Conservation (phyloP, 768 basidiomycete genomes). For the Coprinellus micaceus region DNA sequence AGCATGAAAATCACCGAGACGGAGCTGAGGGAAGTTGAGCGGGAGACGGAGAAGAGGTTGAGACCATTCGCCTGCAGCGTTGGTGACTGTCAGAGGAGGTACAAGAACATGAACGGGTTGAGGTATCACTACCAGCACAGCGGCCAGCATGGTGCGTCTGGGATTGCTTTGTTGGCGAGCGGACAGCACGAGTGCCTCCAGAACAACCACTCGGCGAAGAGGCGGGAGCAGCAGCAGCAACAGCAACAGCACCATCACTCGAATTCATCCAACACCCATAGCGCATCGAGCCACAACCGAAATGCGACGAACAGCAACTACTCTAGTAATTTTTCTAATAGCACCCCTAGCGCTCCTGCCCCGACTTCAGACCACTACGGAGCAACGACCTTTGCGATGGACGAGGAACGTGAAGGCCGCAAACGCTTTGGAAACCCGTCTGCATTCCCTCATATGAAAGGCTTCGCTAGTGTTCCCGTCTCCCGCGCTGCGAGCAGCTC, state of each 20-base stretch:
- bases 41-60: conserved; percentile 78
- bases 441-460: conserved; percentile 11
- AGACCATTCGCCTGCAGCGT: conserved; percentile 89
- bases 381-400: conserved; percentile 2
- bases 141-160: conserved; percentile 90
- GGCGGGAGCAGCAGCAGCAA: conserved; percentile 12
- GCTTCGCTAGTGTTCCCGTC: conserved; percentile 34
- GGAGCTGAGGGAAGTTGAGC: conserved; percentile 69
- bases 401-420: conserved; percentile 14
- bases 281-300: not conserved
- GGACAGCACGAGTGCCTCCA: conserved; percentile 54
- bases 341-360: not conserved
- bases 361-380: not conserved
- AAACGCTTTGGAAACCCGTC: conserved; percentile 12
- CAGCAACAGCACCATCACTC: conserved; percentile 9
- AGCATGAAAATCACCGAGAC: conserved; percentile 47
- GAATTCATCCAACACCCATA: not conserved
- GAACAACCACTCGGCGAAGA: conserved; percentile 13
- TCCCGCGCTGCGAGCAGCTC: conserved; percentile 33
- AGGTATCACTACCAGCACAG: conserved; percentile 96
- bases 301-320: conserved; percentile 5
- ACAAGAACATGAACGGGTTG: conserved; percentile 98
- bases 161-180: conserved; percentile 76
- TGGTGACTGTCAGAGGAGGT: conserved; percentile 80
- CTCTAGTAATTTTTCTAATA: not conserved